These are phyloP conservation scores for Fusarium sp. DNA, from an alignment of 2,329 filamentous ascomycete species.

Conservation along the genomic window DNA sequence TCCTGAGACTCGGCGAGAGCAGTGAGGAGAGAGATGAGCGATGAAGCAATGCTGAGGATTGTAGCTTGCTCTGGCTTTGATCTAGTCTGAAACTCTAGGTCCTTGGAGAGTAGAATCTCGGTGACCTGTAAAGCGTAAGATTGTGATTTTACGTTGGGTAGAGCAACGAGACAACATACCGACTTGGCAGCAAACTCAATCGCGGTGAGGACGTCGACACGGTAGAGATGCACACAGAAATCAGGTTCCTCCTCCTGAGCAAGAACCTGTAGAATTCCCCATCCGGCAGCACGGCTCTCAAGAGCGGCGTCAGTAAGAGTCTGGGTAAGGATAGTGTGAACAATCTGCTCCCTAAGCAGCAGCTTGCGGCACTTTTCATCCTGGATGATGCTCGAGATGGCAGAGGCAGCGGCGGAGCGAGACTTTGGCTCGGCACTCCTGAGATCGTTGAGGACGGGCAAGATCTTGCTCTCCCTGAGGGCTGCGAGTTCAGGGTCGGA, in stretches of 20 bases:
- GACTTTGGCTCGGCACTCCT: conserved; percentile 66
- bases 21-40: conserved; percentile 62
- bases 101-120: conserved; percentile 54
- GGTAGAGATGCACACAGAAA: conserved; percentile 71
- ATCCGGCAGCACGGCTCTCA: conserved; percentile 72
- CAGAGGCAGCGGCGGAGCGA: conserved; percentile 66
- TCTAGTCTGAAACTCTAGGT: conserved; percentile 56
- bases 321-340: conserved; percentile 69
- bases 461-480: conserved; percentile 68
- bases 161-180: conserved; percentile 51
- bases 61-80: conserved; percentile 63
- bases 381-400: conserved; percentile 69
- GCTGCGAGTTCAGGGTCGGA: conserved; percentile 70
- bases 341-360: conserved; percentile 71
- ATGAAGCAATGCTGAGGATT: conserved; percentile 63
- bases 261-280: conserved; percentile 70
- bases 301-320: conserved; percentile 70
- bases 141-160: neutral
- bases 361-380: conserved; percentile 70
- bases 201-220: conserved; percentile 68
- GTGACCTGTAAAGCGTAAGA: conserved; percentile 50
- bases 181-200: conserved; percentile 64
- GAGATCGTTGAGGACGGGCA: conserved; percentile 69
- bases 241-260: conserved; percentile 71
- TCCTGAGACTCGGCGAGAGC: conserved; percentile 67